Percentiles rank a stretch among this genome's conserved stretches.
Evolutionary conservation across 805 yeast genomes (phyloP).

Genomic region (Teunomyces panamensis): DNA sequence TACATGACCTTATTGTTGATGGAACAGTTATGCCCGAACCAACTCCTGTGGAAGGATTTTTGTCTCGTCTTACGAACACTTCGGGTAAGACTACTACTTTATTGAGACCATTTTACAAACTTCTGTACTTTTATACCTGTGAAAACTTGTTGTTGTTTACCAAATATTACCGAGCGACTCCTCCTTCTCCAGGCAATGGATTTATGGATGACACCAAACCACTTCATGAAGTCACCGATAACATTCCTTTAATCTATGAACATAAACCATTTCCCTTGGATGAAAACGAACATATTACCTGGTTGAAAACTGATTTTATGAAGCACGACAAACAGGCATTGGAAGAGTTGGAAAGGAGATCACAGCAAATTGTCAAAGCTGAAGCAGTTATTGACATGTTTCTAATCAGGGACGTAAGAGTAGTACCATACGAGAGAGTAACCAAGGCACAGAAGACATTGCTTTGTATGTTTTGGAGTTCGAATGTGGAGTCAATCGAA

Average conservation of each 20-base stretch:
- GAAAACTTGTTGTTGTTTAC: conserved; percentile 61
- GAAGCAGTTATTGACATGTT: conserved; percentile 61
- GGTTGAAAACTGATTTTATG: conserved; percentile 55
- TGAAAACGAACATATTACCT: conserved; percentile 49
- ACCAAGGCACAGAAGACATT: conserved; percentile 23
- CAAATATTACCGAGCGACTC: conserved; percentile 53
- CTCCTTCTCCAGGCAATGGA: conserved; percentile 50
- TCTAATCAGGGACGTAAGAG: conserved; percentile 40
- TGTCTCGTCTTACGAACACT: conserved; percentile 53
- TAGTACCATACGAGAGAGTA: conserved; percentile 23
- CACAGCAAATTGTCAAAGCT: conserved; percentile 53
- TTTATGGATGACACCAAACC: conserved; percentile 6
- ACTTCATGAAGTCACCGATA: conserved; percentile 16
- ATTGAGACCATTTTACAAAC: conserved; percentile 45
- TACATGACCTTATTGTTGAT: conserved; percentile 20
- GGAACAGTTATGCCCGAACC: conserved; percentile 49
- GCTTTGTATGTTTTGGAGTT: conserved; percentile 31
- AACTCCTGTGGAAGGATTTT: conserved; percentile 75
- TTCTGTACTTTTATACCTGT: conserved; percentile 62
- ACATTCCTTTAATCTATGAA: conserved; percentile 33
- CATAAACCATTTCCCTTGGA: conserved; percentile 57
- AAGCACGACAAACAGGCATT: conserved; percentile 55
- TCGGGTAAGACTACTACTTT: conserved; percentile 40
- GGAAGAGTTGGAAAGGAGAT: conserved; percentile 63
- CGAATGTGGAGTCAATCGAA: conserved; percentile 18